Conservation (phyloP, 306 rosid species). For the Begonia loranthoides region DNA sequence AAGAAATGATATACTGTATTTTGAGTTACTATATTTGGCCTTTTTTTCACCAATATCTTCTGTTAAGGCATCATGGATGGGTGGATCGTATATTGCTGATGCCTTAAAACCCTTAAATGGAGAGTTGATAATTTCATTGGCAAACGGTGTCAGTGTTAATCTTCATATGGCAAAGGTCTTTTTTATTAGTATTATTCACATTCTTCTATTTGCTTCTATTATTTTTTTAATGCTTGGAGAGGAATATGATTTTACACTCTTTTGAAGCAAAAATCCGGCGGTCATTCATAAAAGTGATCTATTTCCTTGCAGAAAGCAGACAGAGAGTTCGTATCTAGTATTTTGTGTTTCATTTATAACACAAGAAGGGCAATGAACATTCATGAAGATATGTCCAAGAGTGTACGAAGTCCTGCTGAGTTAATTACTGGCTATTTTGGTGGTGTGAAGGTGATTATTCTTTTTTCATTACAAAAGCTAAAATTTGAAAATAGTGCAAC, state of each 20-base stretch:
- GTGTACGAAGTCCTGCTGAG: slow-evolving; percentile 45
- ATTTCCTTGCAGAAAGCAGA: slow-evolving; percentile 44
- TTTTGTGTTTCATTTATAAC: slow-evolving; percentile 44
- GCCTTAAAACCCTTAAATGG: slow-evolving; percentile 46
- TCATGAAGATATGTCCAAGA: slow-evolving; percentile 49
- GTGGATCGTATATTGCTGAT: slow-evolving; percentile 64
- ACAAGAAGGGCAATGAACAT: slow-evolving; percentile 47
- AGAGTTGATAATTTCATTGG: slow-evolving; percentile 53
- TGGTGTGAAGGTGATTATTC: slow-evolving; percentile 47
- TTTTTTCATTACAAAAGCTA: neutral
- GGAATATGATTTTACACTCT: neutral
- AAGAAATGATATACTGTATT: slow-evolving; percentile 24
- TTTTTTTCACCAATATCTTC: slow-evolving; percentile 1
- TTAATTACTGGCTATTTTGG: slow-evolving; percentile 55
- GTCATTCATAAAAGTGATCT: neutral
- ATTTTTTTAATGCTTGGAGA: neutral
- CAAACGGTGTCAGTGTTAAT: slow-evolving; percentile 35
- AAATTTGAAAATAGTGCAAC: slow-evolving; percentile 1
- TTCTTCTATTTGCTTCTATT: neutral
- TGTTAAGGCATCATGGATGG: slow-evolving; percentile 67
- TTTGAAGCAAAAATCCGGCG: too few relatives aligned
- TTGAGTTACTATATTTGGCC: slow-evolving; percentile 1
- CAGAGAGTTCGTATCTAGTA: slow-evolving; percentile 36
- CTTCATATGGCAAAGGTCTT: slow-evolving; percentile 71
- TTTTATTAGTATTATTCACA: neutral